Evolutionary conservation across 78 protist species (phyloP), one percentile per base, ranked within the genome.

Genomic region (Cavenderia fasciculata): DNA sequence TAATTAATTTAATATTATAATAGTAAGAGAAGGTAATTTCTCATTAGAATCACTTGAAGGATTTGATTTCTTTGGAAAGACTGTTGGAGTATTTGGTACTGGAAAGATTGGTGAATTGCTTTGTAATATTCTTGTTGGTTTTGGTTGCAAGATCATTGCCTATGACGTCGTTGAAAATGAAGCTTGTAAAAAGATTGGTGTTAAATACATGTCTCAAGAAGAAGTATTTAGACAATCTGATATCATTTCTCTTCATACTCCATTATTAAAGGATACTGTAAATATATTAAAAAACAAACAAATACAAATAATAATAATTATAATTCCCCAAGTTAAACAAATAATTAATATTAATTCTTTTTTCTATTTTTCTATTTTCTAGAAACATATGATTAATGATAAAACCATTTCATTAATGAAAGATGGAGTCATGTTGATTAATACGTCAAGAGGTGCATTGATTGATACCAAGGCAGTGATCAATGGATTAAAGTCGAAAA

Each of bases 381-480:
- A 43, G 54, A 34, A 49, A n/a, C 92, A 96, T 85, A 51, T 94
- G 74, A 86, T 96, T 65, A 91, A 91, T 88, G 44, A 19, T 2
- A 59, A 89, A 27, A 16, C 95, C 25, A 66, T 96, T 41, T 59
- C 54, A 0, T 14, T 72, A 63, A 92, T 96, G 96, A 96, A 94
- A 74, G 44, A 76, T 38, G 89, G 94, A 18, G 96, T 82, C 21
- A 87, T 95, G 79, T 36, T 96, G 46, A 59, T 96, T 66, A 96
- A 96, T 86, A 89, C 95, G 1, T 52, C 93, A 25, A 93, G 98
- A 49, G 98, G 98, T 27, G 97, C 76, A 19, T 62, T 95, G 40
- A 31, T 96, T 23, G 87, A 96, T 71, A 68, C 97, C 10, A 23
- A 74, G 4, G 98, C 82, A 16, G 76, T 89, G 18, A 61, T 96